Percentiles rank a stretch among this genome's conserved stretches.
Conservation (phyloP, 2,329 filamentous ascomycete genomes). For the Myriangium duriaei region DNA sequence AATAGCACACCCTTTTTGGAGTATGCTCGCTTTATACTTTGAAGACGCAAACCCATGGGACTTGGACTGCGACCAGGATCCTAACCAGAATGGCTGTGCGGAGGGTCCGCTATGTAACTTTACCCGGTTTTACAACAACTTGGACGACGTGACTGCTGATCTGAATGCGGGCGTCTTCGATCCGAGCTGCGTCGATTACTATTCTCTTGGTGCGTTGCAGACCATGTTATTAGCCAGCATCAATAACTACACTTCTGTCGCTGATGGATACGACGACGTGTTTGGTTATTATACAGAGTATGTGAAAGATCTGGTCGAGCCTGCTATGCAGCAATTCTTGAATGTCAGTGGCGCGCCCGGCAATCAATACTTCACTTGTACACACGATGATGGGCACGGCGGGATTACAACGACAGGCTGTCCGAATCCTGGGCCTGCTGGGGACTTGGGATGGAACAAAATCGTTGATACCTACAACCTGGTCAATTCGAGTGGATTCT, state of each 20-base stretch:
- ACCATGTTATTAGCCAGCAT: conserved; percentile 8
- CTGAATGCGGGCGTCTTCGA: not conserved
- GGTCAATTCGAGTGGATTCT: conserved; percentile 7
- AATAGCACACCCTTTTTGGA: no score
- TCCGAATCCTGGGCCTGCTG: not conserved
- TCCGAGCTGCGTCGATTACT: not conserved
- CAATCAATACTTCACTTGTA: conserved; percentile 1
- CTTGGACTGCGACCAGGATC: no score
- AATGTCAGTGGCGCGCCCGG: conserved; percentile 2
- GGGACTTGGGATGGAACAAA: not conserved
- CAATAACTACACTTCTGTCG: conserved; percentile 6
- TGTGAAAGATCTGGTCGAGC: conserved; percentile 5
- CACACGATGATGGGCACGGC: not conserved
- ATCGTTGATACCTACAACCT: not conserved
- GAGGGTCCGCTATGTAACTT: no score
- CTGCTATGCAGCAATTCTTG: conserved; percentile 4
- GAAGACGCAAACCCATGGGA: no score
- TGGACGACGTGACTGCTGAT: no score
- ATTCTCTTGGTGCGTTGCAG: conserved; percentile 2
- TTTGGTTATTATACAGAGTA: conserved; percentile 9
- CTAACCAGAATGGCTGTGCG: no score
- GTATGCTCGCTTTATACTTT: no score
- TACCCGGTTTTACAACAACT: no score
- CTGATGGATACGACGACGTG: conserved; percentile 9
- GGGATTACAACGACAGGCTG: not conserved